Evolutionary conservation across 2,329 filamentous ascomycete species (phyloP).

Genomic region (Ceratocystis harringtonii): DNA sequence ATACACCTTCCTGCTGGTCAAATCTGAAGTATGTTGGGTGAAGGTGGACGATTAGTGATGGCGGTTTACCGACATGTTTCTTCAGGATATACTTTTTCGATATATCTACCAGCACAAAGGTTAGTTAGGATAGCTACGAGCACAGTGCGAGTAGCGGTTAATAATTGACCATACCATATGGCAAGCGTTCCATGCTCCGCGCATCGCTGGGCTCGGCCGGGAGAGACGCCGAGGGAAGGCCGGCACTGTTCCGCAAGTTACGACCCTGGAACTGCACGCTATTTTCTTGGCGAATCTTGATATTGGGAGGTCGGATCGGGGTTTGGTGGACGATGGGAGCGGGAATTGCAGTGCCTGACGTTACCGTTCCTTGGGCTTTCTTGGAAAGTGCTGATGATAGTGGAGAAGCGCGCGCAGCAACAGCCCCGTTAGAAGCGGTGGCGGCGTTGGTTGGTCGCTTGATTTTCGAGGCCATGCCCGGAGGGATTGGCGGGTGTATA

Average conservation of each 20-base stretch:
- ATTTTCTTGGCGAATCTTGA: slow-evolving; percentile 28
- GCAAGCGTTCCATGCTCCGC: slow-evolving; percentile 32
- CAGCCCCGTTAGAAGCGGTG: slow-evolving; percentile 44
- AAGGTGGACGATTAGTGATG: slow-evolving; percentile 76
- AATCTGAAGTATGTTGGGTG: slow-evolving; percentile 79
- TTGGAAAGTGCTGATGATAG: slow-evolving; percentile 43
- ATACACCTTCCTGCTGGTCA: slow-evolving; percentile 85
- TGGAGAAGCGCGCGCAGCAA: slow-evolving; percentile 45
- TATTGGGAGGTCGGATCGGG: slow-evolving; percentile 13
- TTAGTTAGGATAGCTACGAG: slow-evolving; percentile 18
- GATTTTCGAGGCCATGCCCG: slow-evolving; percentile 35
- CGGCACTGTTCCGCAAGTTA: slow-evolving; percentile 36
- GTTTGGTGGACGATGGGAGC: slow-evolving; percentile 6
- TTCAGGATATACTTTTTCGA: slow-evolving; percentile 65
- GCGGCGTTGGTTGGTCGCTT: slow-evolving; percentile 51
- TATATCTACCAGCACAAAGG: slow-evolving; percentile 39
- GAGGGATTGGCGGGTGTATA: slow-evolving; percentile 24
- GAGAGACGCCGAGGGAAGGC: slow-evolving; percentile 34
- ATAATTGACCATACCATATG: slow-evolving; percentile 32
- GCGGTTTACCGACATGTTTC: slow-evolving; percentile 59
- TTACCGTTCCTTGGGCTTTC: slow-evolving; percentile 32
- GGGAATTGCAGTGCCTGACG: slow-evolving; percentile 28
- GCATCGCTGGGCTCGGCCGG: slow-evolving; percentile 29
- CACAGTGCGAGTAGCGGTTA: not conserved
- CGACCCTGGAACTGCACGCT: slow-evolving; percentile 30